Evolutionary conservation across 1,139 yeast genomes (phyloP), one percentile per base, ranked within the genome.

Genomic region (Trichomonascaceae sp.): DNA sequence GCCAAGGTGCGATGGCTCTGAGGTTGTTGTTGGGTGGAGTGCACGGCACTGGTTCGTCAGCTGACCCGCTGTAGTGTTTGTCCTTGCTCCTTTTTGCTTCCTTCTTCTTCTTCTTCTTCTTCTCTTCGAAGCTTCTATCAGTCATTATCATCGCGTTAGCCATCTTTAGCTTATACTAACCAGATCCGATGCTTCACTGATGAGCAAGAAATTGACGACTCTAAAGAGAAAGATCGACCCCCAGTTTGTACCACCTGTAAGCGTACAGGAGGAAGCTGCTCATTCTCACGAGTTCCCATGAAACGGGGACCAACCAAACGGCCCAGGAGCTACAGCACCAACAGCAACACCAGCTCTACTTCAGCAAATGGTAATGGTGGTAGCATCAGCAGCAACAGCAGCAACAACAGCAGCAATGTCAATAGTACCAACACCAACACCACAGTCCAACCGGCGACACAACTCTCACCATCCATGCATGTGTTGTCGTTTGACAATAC

Each of bases 291-390:
- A 16, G 50, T 61, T 15, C 67, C 66, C 33, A 52, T 60, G 49
- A 62, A 62, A 39, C 48, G 67, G 20, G 67, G 67, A 4, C 67
- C 67, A 1, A 49, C 63, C 6, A 60, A 59, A 38, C 54, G 61
- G 35, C 39, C 37, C 3, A 27, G 42, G 14, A 32, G 41, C 25
- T 39, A 33, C 31, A 34, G 37, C 9, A 18, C 32, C 5, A 37
- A 34, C n/a, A n/a, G n/a, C n/a, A n/a, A n/a, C 25, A 17, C n/a
- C 29, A 17, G 5, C 33, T 26, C 18, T 17, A 26, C 11, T 13
- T 18, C 27, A 14, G 14, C 9, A 26, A 29, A 14, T 16, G 17
- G 14, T 28, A 20, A 11, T 16, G 5, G n/a, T 14, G 13, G 13
- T 6, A 6, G 13, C 31, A 29, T 5, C 25, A 17, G 26, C 31